Conservation (phyloP, 352 stramenopile genomes). For the Globisporangium nodosum region DNA sequence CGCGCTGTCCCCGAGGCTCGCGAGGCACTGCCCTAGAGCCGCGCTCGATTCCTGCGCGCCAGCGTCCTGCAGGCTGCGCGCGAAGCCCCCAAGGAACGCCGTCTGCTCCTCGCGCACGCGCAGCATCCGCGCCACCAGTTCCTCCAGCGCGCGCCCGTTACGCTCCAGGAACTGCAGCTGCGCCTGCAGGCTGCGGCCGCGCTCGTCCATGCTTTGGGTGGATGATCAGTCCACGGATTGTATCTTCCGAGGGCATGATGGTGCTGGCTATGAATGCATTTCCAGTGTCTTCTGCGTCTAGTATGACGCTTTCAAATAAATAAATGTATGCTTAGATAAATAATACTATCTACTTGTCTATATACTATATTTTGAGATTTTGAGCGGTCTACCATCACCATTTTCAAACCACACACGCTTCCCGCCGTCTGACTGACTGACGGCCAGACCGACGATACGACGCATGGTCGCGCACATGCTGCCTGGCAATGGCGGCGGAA, state of each 20-base stretch:
- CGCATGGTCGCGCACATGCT: not conserved
- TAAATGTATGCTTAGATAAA: too few relatives aligned
- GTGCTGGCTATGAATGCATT: too few relatives aligned
- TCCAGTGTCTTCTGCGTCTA: too few relatives aligned
- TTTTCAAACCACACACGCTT: too few relatives aligned
- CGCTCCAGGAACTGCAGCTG: constrained; percentile 82
- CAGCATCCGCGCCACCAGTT: constrained; percentile 64
- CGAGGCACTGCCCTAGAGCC: constrained; percentile 44
- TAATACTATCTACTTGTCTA: too few relatives aligned
- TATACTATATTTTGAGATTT: too few relatives aligned
- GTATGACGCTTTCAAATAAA: too few relatives aligned
- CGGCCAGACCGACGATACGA: too few relatives aligned
- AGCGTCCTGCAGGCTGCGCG: constrained; percentile 55
- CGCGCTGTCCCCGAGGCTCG: constrained; percentile 36
- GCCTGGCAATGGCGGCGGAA: not conserved
- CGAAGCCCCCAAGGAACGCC: constrained; percentile 45
- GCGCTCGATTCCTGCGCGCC: constrained; percentile 48
- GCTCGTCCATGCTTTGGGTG: constrained; percentile 34
- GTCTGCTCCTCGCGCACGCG: constrained; percentile 63
- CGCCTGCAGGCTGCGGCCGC: constrained; percentile 33
- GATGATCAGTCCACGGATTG: too few relatives aligned
- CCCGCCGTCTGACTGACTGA: too few relatives aligned
- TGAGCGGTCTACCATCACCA: too few relatives aligned
- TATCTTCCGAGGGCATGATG: too few relatives aligned
- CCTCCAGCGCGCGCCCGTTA: constrained; percentile 68